These are phyloP conservation scores for Penicillium macrosclerotiorum DNA, from an alignment of 495 filamentous ascomycete genomes.

Conservation along the genomic window DNA sequence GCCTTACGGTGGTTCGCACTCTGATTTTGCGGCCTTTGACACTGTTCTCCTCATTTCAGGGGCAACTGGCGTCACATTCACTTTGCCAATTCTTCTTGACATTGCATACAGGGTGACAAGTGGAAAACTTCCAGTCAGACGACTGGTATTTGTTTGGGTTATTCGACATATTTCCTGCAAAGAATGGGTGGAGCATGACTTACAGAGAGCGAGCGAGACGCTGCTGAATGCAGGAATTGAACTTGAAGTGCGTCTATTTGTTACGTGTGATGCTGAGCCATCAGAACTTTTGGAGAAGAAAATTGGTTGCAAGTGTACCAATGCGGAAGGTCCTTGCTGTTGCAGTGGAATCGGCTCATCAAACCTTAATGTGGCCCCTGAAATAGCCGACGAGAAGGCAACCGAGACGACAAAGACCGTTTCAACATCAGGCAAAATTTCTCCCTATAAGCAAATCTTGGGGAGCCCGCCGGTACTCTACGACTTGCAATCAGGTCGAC, in stretches of 20 bases:
- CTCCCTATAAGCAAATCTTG: too few species aligned
- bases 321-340: slow-evolving; percentile 3
- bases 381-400: background rate
- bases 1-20: slow-evolving; percentile 5
- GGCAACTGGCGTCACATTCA: slow-evolving; percentile 4
- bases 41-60: slow-evolving; percentile 8
- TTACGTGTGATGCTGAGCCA: slow-evolving; percentile 3
- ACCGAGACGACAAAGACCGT: background rate
- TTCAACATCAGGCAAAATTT: background rate
- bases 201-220: background rate
- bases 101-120: background rate
- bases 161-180: background rate
- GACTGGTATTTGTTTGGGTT: slow-evolving; percentile 4
- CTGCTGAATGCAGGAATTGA: slow-evolving; percentile 2
- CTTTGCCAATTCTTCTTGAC: slow-evolving; percentile 8
- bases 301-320: background rate
- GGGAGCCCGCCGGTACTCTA: too few species aligned
- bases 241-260: slow-evolving; percentile 1
- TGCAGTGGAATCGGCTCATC: too few species aligned
- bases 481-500: slow-evolving; percentile 6
- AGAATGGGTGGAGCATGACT: slow-evolving; percentile 6
- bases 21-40: slow-evolving; percentile 11
- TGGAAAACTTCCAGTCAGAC: slow-evolving; percentile 1
- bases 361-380: background rate
- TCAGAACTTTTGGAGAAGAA: background rate